These are phyloP conservation scores for Paramecium caudatum DNA, from an alignment of 73 alveolate species.

Conservation along the genomic window DNA sequence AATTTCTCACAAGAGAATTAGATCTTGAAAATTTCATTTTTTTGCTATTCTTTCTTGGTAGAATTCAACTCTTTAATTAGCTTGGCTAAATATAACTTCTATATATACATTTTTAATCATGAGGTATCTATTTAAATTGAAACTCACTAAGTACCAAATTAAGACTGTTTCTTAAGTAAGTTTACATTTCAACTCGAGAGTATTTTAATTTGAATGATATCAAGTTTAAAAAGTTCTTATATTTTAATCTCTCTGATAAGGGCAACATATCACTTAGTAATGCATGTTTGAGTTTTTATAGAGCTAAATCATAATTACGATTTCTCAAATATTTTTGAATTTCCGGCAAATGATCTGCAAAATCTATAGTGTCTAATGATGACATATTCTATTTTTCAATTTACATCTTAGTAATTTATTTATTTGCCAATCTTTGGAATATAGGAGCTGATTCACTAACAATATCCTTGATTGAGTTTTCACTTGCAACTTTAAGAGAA, in stretches of 20 bases:
- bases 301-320: background rate
- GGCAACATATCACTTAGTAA: conserved; percentile 53
- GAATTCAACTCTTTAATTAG: background rate
- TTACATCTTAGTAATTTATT: background rate
- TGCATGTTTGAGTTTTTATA: conserved; percentile 22
- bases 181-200: conserved; percentile 30
- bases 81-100: background rate
- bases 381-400: conserved; percentile 9
- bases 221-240: background rate
- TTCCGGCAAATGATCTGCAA: conserved; percentile 62
- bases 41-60: background rate
- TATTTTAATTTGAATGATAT: background rate
- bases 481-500: conserved; percentile 39
- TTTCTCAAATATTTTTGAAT: conserved; percentile 4
- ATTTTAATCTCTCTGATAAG: conserved; percentile 41
- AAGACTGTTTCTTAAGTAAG: background rate
- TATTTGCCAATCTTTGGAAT: conserved; percentile 60
- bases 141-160: background rate
- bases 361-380: background rate
- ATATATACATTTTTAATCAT: conserved; percentile 3
- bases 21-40: background rate
- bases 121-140: background rate
- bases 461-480: conserved; percentile 21
- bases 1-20: background rate
- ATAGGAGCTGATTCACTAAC: conserved; percentile 58